phyloP scores from a whole-genome alignment of 805 yeast species.

The Hanseniaspora hatyaiensis region DNA sequence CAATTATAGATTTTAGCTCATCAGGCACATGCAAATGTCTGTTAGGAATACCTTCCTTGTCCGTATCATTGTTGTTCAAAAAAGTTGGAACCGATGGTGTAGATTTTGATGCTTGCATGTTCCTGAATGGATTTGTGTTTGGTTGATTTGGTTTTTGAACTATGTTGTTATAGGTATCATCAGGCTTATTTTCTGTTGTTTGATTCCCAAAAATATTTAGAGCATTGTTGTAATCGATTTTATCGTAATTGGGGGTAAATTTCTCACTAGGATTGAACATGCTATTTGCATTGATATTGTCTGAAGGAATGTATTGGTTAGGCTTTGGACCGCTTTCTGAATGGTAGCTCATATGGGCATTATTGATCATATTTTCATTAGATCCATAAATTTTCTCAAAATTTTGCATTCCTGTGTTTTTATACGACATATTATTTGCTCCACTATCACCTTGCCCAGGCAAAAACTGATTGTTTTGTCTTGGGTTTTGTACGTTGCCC shows the following conservation, averaged over 20 bases:
- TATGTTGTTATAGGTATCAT: not conserved
- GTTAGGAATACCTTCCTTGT: not conserved
- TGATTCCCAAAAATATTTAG: slow-evolving; percentile 4
- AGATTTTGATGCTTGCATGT: not conserved
- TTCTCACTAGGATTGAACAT: not conserved
- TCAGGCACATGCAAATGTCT: slow-evolving; percentile 23
- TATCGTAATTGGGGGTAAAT: slow-evolving; percentile 9
- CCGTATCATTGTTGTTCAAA: not conserved
- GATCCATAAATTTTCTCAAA: not conserved
- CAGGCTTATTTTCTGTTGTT: not conserved
- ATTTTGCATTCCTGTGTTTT: slow-evolving; percentile 3
- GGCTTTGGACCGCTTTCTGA: not conserved
- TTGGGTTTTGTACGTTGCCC: not conserved
- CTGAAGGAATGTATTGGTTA: not conserved
- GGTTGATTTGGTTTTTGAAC: not conserved
- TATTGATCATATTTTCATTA: no score
- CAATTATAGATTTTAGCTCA: slow-evolving; percentile 25
- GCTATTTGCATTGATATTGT: not conserved
- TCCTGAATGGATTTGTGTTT: not conserved
- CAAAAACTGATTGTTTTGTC: not conserved
- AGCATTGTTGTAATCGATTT: slow-evolving; percentile 1
- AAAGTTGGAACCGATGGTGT: not conserved
- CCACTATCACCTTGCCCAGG: not conserved
- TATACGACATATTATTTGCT: no score
- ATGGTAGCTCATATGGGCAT: no score